Conservation (phyloP, 331 rosid genomes). For the Rosa hybrid region DNA sequence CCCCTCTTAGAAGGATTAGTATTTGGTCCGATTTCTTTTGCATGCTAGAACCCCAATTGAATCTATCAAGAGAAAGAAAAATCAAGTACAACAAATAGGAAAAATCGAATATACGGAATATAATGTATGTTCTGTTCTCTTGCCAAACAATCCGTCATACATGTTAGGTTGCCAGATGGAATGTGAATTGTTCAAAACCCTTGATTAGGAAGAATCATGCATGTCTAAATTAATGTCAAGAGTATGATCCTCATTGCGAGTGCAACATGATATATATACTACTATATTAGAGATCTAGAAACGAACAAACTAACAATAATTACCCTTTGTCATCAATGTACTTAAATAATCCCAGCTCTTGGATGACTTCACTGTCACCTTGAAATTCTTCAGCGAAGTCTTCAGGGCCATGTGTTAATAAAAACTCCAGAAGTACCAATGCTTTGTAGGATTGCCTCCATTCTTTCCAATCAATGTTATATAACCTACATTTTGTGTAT, state of each 20-base stretch:
- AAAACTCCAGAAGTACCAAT: conserved; percentile 67
- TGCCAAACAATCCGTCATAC: not conserved
- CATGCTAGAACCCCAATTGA: conserved; percentile 73
- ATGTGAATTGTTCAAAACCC: not conserved
- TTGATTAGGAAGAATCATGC: not conserved
- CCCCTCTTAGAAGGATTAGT: conserved; percentile 51
- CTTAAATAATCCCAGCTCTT: conserved; percentile 57
- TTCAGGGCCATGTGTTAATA: conserved; percentile 74
- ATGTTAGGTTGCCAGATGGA: not conserved
- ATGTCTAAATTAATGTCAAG: not conserved
- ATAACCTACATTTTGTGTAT: conserved; percentile 40
- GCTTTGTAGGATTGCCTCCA: conserved; percentile 85
- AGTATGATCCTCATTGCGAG: not conserved
- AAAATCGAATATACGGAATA: not conserved
- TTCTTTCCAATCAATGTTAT: conserved; percentile 52
- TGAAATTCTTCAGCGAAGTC: conserved; percentile 65
- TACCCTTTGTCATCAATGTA: conserved; percentile 70
- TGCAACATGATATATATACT: not conserved
- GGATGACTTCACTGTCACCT: conserved; percentile 50
- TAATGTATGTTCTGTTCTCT: not conserved
- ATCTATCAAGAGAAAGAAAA: conserved; percentile 38
- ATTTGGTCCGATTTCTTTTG: conserved; percentile 55
- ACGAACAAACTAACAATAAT: not conserved
- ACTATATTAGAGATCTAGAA: not conserved
- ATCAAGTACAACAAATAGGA: not conserved